phyloP scores from a whole-genome alignment of 257 asterid genomes.

The Solanum infundibuliforme region DNA sequence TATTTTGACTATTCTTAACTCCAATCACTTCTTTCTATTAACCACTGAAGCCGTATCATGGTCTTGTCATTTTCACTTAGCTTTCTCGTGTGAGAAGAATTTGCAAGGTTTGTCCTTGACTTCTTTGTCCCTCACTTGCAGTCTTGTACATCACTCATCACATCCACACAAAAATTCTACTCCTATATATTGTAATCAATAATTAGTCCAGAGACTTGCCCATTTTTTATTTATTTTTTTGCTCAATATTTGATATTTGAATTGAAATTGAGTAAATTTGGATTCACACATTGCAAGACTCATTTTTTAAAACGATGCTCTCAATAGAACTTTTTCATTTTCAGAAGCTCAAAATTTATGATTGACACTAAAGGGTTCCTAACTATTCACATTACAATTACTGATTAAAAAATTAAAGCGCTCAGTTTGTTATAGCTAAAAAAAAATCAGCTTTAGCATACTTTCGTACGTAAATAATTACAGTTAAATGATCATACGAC shows the following conservation, averaged over 20 bases:
- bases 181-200: not conserved
- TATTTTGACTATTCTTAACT: not conserved
- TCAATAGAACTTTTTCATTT: not conserved
- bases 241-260: accelerated
- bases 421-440: not conserved
- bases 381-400: not conserved
- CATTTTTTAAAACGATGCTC: not conserved
- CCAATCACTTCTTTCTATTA: not conserved
- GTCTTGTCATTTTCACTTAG: not conserved
- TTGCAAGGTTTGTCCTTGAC: not conserved
- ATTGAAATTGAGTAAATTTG: not conserved
- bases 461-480: not conserved
- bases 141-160: not conserved
- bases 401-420: not conserved
- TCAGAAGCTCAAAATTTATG: not conserved
- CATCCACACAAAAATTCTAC: not conserved
- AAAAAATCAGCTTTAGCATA: not conserved
- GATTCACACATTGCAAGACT: not conserved
- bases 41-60: not conserved
- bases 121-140: not conserved
- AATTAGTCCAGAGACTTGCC: not conserved
- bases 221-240: not conserved
- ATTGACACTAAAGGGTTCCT: not conserved
- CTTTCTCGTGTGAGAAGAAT: not conserved
- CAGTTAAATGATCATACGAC: not conserved